Evolutionary conservation across 345 rosid genomes (phyloP), one percentile per base, ranked within the genome.

Genomic region (Populus simonii): DNA sequence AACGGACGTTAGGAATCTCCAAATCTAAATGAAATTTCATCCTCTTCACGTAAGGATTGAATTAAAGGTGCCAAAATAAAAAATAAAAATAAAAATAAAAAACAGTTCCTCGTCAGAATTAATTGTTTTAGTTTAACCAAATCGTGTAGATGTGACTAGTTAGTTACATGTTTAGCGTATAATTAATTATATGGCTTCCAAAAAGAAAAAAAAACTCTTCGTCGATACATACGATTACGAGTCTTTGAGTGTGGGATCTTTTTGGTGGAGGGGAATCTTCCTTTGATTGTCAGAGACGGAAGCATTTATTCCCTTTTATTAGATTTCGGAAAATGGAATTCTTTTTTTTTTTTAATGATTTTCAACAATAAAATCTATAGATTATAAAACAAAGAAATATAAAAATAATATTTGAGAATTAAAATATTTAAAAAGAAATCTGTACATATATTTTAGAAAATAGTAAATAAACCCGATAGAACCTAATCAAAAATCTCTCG

Each of bases 261-360:
- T 73, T 77, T 73, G 74, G 29, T 33, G 68, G 67, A 39, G 68
- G 67, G 63, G 89, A 85, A 87, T 89, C 85, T 84, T 80, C 74
- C 79, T 88, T 90, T 89, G 77, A 87, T 90, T 89, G 92, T 78
- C 86, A 89, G 87, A 87, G 96, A 92, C 86, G 94, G 81, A 94
- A 94, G 94, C 86, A 91, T 90, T 71, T 84, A 89, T 91, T 89
- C 93, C 89, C 79, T 77, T 87, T 69, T n/a, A 8, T 59, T 36
- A 72, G 68, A 67, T 27, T 79, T 80, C 66, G 84, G 82, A 76
- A 55, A 83, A 67, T 68, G 72, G 57, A 53, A 73, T 72, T 22
- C 66, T 78, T 31, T 72, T 15, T 7, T n/a, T 73, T 47, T 55
- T 80, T 78, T 51, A 68, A 43, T 43, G 47, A 10, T 43, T 43